phyloP scores from a whole-genome alignment of 345 rosid genomes.

The Anastatica hierochuntica region DNA sequence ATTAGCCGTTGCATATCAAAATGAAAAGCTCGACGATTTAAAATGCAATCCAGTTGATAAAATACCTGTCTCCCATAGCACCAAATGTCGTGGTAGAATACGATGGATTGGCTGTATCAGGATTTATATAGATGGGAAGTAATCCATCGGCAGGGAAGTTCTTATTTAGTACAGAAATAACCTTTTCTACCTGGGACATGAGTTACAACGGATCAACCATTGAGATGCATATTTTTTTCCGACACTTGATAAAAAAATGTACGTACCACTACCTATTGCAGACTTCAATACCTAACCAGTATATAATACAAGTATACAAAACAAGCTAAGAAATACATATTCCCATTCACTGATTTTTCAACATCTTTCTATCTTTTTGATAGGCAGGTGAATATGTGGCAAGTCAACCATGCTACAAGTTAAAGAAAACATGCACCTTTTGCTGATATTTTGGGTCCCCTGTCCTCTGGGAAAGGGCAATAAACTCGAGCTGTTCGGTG shows the following conservation, averaged over 20 bases:
- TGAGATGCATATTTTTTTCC: constrained; percentile 3
- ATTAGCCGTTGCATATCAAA: constrained; percentile 7
- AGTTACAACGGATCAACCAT: constrained; percentile 11
- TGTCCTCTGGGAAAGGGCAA: constrained; percentile 94
- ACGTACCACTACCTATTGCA: too few relatives aligned
- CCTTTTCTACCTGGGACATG: constrained; percentile 69
- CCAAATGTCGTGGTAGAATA: constrained; percentile 82
- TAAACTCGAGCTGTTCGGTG: constrained; percentile 95
- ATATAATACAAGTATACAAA: background rate
- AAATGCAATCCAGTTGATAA: background rate
- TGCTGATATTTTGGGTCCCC: constrained; percentile 86
- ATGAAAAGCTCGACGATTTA: background rate
- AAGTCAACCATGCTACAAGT: background rate
- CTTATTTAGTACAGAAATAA: constrained; percentile 50
- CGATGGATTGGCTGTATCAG: constrained; percentile 47
- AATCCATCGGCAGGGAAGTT: constrained; percentile 85
- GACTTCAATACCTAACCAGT: background rate
- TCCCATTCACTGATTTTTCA: background rate
- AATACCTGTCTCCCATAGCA: constrained; percentile 98
- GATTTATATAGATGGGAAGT: constrained; percentile 81
- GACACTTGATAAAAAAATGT: too few relatives aligned
- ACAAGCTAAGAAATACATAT: background rate
- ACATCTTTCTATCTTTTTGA: background rate
- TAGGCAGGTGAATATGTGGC: background rate
- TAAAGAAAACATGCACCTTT: constrained; percentile 43